These are phyloP conservation scores for Casuarina equisetifolia DNA, from an alignment of 306 rosid genomes.

Conservation along the genomic window DNA sequence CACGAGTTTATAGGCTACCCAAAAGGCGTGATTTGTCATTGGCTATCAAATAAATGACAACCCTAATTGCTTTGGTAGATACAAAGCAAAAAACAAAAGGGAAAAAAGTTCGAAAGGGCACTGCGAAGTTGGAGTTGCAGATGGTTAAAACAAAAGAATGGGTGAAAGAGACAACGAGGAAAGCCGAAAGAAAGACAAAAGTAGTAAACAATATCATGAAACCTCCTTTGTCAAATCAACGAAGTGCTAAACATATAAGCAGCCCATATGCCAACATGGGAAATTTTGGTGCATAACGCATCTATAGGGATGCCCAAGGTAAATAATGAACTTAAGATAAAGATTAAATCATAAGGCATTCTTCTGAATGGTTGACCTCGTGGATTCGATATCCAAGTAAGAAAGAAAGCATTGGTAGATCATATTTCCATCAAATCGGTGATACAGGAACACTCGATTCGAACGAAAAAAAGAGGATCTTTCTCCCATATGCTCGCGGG, in stretches of 20 bases:
- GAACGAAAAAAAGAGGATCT: background rate
- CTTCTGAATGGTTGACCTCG: background rate
- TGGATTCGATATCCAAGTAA: background rate
- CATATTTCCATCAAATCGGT: background rate
- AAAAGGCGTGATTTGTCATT: background rate
- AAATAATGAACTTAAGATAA: background rate
- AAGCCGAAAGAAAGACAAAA: too few species aligned
- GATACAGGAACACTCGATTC: background rate
- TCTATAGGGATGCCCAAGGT: background rate
- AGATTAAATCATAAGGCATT: background rate
- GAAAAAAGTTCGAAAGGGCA: too few species aligned
- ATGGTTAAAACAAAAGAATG: too few species aligned
- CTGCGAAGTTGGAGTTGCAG: too few species aligned
- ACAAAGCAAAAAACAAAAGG: too few species aligned
- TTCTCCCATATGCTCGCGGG: background rate
- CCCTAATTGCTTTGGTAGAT: too few species aligned
- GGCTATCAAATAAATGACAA: background rate
- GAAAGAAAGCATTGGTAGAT: background rate
- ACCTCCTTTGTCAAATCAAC: too few species aligned
- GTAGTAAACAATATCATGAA: too few species aligned
- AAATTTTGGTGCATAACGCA: background rate
- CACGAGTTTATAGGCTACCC: background rate
- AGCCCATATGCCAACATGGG: background rate
- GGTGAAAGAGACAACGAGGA: too few species aligned
- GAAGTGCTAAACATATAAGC: too few species aligned